Base-by-base conservation (phyloP, 2,329 filamentous ascomycete genomes). In the Sporothrix schenckii region DNA sequence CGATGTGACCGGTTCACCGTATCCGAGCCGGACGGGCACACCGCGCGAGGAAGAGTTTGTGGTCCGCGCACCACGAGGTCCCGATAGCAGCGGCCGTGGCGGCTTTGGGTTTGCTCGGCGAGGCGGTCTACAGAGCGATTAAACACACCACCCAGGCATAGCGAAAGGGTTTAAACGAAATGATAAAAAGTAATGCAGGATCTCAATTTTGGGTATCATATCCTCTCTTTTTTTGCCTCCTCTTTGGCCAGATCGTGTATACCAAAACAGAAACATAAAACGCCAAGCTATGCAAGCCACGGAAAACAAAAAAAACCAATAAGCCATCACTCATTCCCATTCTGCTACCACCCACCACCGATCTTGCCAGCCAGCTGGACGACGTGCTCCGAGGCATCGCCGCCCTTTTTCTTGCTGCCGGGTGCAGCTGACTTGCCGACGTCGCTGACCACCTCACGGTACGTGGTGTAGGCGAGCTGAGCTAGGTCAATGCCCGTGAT, bases 361-460 rank as follows among this genome's bases (percentile, higher is more conserved):
- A 94, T 92, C 80, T 93, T 95, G 70, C 93, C 90, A 61, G 94
- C 94, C 77, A 99, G 84, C 77, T 95, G 93, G 71, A 93, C 91
- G 53, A 97, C 94, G 72, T 90, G 88, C 77, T 96, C 91, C 56
- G 92, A 91, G 58, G 92, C 90, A 77, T 93, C 91, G 72, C 85
- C 83, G 79, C 63, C 61, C 34, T 50, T 63, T 44, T 39, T 66
- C 78, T 86, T 82, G 19, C 53, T 68, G 24, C 39, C 30, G 73
- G 34, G 41, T 3, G 87, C 85, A 2, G 63, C 39, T 24, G 44
- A 52, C 82, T 95, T 97, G 66, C 95, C 95, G 56, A 99, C 93
- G 78, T 98, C 93, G 81, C 94, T 97, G 76, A 97, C 90, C 27
- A 99, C 94, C 80, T 94, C 90, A 73, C 95, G 89, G 82, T 92